Conservation (phyloP, 441 rosid species). For the Oxalis stricta region DNA sequence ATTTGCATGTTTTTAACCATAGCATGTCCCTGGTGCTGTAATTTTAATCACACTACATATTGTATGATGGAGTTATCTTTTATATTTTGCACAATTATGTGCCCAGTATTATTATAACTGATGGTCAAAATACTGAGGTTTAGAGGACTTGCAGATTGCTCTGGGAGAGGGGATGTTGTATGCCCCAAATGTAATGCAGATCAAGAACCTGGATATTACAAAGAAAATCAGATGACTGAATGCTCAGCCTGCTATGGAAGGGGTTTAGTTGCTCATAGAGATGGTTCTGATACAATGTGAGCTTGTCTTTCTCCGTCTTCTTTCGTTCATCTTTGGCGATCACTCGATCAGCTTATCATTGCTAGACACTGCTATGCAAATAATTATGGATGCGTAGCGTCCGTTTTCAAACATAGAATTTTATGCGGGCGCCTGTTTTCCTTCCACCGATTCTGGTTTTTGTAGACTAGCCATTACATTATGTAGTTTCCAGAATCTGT, state of each 20-base stretch:
- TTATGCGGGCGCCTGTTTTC: not conserved
- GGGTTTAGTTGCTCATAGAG: slow-evolving; percentile 86
- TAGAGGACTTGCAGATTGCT: slow-evolving; percentile 40
- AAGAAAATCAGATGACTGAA: slow-evolving; percentile 54
- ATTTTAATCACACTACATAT: not conserved
- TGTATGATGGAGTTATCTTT: not conserved
- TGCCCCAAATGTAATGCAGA: slow-evolving; percentile 64
- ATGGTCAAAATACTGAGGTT: slow-evolving; percentile 1
- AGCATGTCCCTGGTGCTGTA: not conserved
- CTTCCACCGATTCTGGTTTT: not conserved
- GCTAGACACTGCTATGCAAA: not conserved
- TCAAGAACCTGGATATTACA: slow-evolving; percentile 69
- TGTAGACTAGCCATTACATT: not conserved
- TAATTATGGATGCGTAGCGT: not conserved
- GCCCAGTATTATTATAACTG: not conserved
- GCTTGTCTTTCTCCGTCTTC: slow-evolving; percentile 6
- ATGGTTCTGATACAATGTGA: slow-evolving; percentile 87
- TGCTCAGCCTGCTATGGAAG: slow-evolving; percentile 71
- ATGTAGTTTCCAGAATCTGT: not conserved
- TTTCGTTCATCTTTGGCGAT: not conserved
- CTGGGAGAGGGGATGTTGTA: slow-evolving; percentile 51
- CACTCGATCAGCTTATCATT: too few species aligned
- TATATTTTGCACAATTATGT: not conserved
- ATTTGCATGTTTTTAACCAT: not conserved
- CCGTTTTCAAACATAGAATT: not conserved